Evolutionary conservation across 441 rosid genomes (phyloP).

Genomic region (Dalechampia spathulata): DNA sequence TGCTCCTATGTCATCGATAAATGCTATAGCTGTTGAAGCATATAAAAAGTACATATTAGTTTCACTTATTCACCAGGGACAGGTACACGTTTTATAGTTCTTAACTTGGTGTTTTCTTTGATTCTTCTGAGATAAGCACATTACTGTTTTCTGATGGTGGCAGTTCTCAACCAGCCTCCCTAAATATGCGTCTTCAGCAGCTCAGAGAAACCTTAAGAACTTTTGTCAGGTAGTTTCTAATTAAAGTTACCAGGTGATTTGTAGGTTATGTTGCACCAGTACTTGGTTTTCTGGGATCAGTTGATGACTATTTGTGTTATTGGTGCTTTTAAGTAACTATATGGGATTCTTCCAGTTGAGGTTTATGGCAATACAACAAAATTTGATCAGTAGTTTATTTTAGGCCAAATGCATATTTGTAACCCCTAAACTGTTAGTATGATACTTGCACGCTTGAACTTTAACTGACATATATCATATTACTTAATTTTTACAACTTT

Average conservation of each 20-base stretch:
- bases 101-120: too few relatives aligned
- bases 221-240: slow-evolving; percentile 39
- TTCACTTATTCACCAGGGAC: slow-evolving; percentile 80
- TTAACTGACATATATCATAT: too few relatives aligned
- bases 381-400: too few relatives aligned
- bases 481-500: too few relatives aligned
- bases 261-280: neutral
- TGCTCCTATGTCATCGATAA: slow-evolving; percentile 71
- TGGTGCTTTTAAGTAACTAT: too few relatives aligned
- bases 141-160: slow-evolving; percentile 19
- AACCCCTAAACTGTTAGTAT: too few relatives aligned
- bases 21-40: slow-evolving; percentile 86
- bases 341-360: too few relatives aligned
- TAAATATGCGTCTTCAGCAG: slow-evolving; percentile 71
- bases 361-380: too few relatives aligned
- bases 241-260: neutral
- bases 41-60: slow-evolving; percentile 85
- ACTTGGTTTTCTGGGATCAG: neutral
- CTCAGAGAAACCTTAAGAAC: slow-evolving; percentile 67
- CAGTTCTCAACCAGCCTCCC: slow-evolving; percentile 72
- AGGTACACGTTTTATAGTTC: slow-evolving; percentile 37
- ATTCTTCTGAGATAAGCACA: too few relatives aligned
- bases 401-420: too few relatives aligned
- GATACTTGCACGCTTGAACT: too few relatives aligned
- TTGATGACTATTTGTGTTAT: too few relatives aligned